A percentile compares a stretch with the other conserved stretches of the same genome.
Evolutionary conservation across 73 alveolate genomes (phyloP).

Genomic region (Uronychia setigera): DNA sequence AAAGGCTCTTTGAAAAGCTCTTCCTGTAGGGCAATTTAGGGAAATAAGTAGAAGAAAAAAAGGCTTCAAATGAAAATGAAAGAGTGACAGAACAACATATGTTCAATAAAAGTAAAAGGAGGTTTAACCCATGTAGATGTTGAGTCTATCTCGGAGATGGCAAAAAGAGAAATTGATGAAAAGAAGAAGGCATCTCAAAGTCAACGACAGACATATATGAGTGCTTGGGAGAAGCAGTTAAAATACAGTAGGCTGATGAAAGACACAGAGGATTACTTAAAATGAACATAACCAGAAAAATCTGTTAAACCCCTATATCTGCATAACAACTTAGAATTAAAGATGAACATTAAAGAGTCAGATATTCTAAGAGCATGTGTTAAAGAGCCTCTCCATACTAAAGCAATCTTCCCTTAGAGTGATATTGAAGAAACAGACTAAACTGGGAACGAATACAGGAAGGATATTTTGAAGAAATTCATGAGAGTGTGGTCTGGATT

Average conservation of each 20-base stretch:
- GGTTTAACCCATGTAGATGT: background rate
- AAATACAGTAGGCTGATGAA: background rate
- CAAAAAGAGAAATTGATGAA: background rate
- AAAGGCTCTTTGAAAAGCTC: background rate
- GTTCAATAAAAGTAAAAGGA: background rate
- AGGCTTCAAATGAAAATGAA: background rate
- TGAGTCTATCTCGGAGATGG: background rate
- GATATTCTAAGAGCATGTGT: too few species aligned
- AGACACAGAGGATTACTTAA: background rate
- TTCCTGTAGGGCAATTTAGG: background rate
- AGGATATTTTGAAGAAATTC: background rate
- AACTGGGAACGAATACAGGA: too few species aligned
- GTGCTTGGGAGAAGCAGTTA: background rate
- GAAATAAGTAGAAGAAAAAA: background rate
- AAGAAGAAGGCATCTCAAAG: background rate
- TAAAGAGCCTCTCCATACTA: too few species aligned
- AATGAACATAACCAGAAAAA: too few species aligned
- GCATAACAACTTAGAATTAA: too few species aligned
- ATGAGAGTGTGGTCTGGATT: conserved; percentile 1
- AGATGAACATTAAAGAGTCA: too few species aligned
- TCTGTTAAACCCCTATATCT: too few species aligned
- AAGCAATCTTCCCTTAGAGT: too few species aligned
- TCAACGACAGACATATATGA: background rate
- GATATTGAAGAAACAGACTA: too few species aligned
- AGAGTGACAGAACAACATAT: background rate